phyloP scores from a whole-genome alignment of 768 basidiomycete species.

The Collybiopsis luxurians region DNA sequence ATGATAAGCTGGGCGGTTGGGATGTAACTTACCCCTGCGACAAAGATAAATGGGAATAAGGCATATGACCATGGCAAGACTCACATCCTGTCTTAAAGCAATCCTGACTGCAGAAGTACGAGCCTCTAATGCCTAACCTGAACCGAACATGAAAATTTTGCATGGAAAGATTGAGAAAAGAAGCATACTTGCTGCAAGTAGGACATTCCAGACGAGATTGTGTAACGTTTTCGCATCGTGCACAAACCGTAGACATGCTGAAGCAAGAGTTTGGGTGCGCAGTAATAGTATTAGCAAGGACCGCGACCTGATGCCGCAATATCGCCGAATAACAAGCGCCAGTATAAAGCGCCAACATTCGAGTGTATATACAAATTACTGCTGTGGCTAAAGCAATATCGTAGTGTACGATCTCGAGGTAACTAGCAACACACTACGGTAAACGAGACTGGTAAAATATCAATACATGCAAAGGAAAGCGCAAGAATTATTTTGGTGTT shows the following conservation, averaged over 20 bases:
- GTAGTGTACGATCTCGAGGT: not conserved
- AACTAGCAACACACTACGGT: constrained; percentile 1
- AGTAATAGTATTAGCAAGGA: too few relatives aligned
- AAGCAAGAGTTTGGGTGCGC: too few relatives aligned
- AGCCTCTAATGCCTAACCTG: constrained; percentile 74
- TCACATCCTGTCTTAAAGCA: constrained; percentile 95
- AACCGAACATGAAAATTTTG: constrained; percentile 13
- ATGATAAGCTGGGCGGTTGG: not conserved
- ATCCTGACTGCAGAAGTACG: constrained; percentile 91
- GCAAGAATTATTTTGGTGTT: constrained; percentile 3
- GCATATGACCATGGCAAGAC: too few relatives aligned
- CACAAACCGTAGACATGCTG: too few relatives aligned
- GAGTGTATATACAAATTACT: not conserved
- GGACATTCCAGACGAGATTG: constrained; percentile 89
- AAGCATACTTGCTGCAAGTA: constrained; percentile 79
- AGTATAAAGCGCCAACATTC: not conserved
- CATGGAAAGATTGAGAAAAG: constrained; percentile 22
- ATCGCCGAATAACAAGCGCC: too few relatives aligned
- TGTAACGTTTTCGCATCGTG: too few relatives aligned
- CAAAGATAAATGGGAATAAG: too few relatives aligned
- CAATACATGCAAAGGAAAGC: constrained; percentile 6
- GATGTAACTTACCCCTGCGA: constrained; percentile 22
- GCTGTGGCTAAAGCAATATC: not conserved
- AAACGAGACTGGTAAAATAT: not conserved
- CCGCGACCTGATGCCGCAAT: too few relatives aligned